Conservation (phyloP, 1,284 basidiomycete genomes). For the Cryptococcus sp. region DNA sequence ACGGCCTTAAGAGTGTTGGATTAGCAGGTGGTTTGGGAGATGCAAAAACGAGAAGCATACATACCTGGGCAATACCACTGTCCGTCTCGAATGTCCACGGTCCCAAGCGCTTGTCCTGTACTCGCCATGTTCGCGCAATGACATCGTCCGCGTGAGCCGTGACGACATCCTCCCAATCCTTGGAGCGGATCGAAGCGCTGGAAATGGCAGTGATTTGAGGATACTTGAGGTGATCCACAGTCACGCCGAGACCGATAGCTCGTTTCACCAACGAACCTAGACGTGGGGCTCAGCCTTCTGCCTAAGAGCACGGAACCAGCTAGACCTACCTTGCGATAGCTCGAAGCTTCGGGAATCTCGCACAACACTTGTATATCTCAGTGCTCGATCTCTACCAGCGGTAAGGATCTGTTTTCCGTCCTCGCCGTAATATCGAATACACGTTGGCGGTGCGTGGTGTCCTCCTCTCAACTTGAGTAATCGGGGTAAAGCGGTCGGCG, state of each 20-base stretch:
- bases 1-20: slow-evolving; percentile 64
- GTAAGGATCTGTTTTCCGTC: slow-evolving; percentile 94
- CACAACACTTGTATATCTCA: slow-evolving; percentile 89
- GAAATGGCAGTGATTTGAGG: slow-evolving; percentile 75
- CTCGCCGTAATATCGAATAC: slow-evolving; percentile 92
- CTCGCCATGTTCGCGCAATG: slow-evolving; percentile 81
- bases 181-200: slow-evolving; percentile 75
- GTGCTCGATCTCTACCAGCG: slow-evolving; percentile 75
- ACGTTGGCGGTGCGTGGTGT: slow-evolving; percentile 85
- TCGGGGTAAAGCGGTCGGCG: slow-evolving; percentile 78
- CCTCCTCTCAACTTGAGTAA: slow-evolving; percentile 90
- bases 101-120: slow-evolving; percentile 77
- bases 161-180: slow-evolving; percentile 97
- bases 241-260: slow-evolving; percentile 75
- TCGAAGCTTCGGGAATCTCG: slow-evolving; percentile 91
- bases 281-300: not conserved
- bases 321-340: slow-evolving; percentile 77
- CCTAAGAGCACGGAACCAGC: not conserved
- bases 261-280: slow-evolving; percentile 81
- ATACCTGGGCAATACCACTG: slow-evolving; percentile 51
- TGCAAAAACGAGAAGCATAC: not conserved
- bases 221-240: slow-evolving; percentile 77
- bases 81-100: slow-evolving; percentile 59
- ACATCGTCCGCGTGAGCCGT: slow-evolving; percentile 82
- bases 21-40: slow-evolving; percentile 4